phyloP scores from a whole-genome alignment of 2,329 filamentous ascomycete species.

The Ascochyta clinopodiicola region DNA sequence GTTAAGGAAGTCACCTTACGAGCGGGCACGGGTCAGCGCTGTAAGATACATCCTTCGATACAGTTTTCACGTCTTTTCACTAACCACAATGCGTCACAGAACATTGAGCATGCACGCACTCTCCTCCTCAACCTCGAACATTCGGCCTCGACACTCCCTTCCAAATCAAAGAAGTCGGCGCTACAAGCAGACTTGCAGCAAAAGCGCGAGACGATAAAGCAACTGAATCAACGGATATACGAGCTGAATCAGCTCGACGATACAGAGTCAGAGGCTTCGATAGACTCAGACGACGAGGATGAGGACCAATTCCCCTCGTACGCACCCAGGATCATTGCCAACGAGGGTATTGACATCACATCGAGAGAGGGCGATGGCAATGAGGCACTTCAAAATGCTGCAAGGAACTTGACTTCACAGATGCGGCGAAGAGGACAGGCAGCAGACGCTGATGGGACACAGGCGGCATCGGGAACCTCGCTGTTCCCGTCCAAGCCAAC shows the following conservation, averaged over 20 bases:
- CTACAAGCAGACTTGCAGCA: conserved; percentile 67
- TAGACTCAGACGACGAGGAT: conserved; percentile 51
- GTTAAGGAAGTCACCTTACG: conserved; percentile 68
- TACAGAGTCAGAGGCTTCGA: conserved; percentile 41
- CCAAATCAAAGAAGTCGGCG: conserved; percentile 62
- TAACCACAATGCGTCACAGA: conserved; percentile 55
- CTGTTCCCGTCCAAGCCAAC: conserved; percentile 50
- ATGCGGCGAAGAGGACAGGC: conserved; percentile 41
- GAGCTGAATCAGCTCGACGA: conserved; percentile 70
- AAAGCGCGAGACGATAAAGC: conserved; percentile 71
- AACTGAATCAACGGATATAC: conserved; percentile 68
- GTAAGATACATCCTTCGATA: conserved; percentile 50
- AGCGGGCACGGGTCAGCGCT: conserved; percentile 65
- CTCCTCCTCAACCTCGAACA: conserved; percentile 75
- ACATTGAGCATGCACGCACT: conserved; percentile 73
- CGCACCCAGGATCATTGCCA: conserved; percentile 47
- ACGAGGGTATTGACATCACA: conserved; percentile 43
- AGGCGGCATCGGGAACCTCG: conserved; percentile 43
- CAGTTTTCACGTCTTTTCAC: background rate
- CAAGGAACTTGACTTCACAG: conserved; percentile 43
- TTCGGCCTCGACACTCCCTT: conserved; percentile 59
- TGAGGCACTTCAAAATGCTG: conserved; percentile 42
- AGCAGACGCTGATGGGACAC: conserved; percentile 29
- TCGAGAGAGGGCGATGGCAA: conserved; percentile 36
- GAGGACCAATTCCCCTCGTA: conserved; percentile 52